These are phyloP conservation scores for Gynostemma pentaphyllum DNA, from an alignment of 306 rosid species.

Conservation along the genomic window DNA sequence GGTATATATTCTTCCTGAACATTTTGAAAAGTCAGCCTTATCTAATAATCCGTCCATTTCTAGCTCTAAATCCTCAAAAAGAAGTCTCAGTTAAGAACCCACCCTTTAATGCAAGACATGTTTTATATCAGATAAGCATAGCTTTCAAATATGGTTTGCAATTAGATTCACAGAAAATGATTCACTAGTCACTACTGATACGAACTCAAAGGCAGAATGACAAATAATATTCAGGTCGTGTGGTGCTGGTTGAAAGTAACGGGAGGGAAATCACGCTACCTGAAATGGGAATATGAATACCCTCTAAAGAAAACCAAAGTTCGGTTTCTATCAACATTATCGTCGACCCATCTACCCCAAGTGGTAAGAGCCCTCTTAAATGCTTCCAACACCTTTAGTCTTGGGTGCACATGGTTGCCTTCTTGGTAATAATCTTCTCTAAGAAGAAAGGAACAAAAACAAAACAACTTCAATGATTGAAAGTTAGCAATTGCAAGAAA, in stretches of 20 bases:
- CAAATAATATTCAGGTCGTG: neutral
- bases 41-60: too few relatives aligned
- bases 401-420: constrained; percentile 64
- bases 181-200: too few relatives aligned
- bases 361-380: constrained; percentile 75
- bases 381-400: constrained; percentile 72
- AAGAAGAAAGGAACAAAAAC: constrained; percentile 14
- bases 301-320: constrained; percentile 85
- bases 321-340: constrained; percentile 40
- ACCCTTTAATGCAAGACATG: too few relatives aligned
- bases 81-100: too few relatives aligned
- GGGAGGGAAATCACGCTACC: constrained; percentile 26
- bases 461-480: neutral
- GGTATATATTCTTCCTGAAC: neutral
- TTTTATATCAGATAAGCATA: too few relatives aligned
- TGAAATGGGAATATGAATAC: constrained; percentile 85
- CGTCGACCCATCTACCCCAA: constrained; percentile 80
- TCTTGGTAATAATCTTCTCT: constrained; percentile 95
- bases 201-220: too few relatives aligned
- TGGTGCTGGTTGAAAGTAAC: neutral
- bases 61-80: too few relatives aligned
- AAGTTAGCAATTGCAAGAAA: neutral
- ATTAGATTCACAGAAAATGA: too few relatives aligned
- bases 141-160: too few relatives aligned
- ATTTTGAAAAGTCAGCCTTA: neutral